These are phyloP conservation scores for Stachybotrys chartarum DNA, from an alignment of 2,329 filamentous ascomycete species.

Conservation along the genomic window DNA sequence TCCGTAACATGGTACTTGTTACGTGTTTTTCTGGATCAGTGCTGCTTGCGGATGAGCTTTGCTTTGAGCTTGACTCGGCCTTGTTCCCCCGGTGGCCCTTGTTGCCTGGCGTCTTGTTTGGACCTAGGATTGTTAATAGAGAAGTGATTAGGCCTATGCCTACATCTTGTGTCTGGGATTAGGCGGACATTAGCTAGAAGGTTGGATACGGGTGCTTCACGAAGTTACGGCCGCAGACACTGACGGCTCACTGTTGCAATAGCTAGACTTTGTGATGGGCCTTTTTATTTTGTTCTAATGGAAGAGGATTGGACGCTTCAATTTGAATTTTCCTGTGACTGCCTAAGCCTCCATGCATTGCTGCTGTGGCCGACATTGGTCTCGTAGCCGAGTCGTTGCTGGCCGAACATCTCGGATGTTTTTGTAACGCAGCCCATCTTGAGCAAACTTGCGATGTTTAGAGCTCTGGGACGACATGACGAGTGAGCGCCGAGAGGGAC, in stretches of 20 bases:
- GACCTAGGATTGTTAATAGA: background rate
- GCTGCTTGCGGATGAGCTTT: background rate
- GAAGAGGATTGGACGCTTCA: background rate
- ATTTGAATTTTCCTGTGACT: too few species aligned
- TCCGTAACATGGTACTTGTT: background rate
- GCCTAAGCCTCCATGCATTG: too few species aligned
- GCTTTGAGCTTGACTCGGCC: background rate
- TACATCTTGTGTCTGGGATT: background rate
- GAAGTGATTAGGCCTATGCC: background rate
- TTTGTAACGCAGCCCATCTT: too few species aligned
- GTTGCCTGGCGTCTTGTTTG: background rate
- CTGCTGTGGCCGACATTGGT: too few species aligned
- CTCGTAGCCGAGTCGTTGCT: too few species aligned
- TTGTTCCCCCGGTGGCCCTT: background rate
- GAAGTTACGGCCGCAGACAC: background rate
- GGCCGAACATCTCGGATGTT: too few species aligned
- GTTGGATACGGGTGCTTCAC: background rate
- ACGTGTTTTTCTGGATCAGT: background rate
- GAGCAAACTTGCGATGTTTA: too few species aligned
- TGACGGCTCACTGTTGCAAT: background rate
- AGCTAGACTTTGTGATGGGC: background rate
- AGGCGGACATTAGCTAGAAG: background rate
- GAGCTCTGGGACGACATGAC: too few species aligned
- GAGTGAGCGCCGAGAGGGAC: too few species aligned
- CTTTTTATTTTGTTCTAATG: background rate